A percentile compares a stretch with the other conserved stretches of the same genome.
These are phyloP conservation scores for Ganoderma leucocontextum DNA, from an alignment of 1,284 basidiomycete species.

Conservation along the genomic window DNA sequence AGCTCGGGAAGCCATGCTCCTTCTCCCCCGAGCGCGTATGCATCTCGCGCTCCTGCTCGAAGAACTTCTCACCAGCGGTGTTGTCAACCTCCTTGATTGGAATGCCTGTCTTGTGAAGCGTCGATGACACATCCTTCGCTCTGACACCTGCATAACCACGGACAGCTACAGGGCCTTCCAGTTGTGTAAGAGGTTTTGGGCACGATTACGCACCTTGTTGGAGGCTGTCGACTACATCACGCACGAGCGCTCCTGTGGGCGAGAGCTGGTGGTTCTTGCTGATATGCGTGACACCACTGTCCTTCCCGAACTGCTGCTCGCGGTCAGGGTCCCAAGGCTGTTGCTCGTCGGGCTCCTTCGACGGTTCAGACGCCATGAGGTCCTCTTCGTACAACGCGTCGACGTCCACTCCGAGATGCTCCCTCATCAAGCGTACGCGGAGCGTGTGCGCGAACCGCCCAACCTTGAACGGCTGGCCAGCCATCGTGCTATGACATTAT, in stretches of 20 bases:
- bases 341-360: conserved; percentile 60
- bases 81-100: conserved; percentile 47
- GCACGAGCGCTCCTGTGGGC: conserved; percentile 45
- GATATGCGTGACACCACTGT: conserved; percentile 46
- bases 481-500: conserved; percentile 79
- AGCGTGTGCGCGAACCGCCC: conserved; percentile 97
- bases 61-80: conserved; percentile 49
- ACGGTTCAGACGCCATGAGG: conserved; percentile 65
- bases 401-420: conserved; percentile 96
- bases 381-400: conserved; percentile 88
- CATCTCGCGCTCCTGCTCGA: conserved; percentile 63
- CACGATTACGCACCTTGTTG: conserved; percentile 56
- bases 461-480: conserved; percentile 93
- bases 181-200: background rate
- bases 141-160: conserved; percentile 52
- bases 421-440: conserved; percentile 93
- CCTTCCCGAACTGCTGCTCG: conserved; percentile 67
- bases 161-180: conserved; percentile 45
- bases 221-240: conserved; percentile 49
- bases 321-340: conserved; percentile 83
- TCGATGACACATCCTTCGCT: conserved; percentile 46
- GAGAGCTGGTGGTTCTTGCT: conserved; percentile 47
- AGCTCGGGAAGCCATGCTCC: conserved; percentile 66
- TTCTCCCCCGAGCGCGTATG: conserved; percentile 61
- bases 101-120: conserved; percentile 54